phyloP scores from a whole-genome alignment of 2,329 filamentous ascomycete genomes.

The Fusarium drepaniforme region DNA sequence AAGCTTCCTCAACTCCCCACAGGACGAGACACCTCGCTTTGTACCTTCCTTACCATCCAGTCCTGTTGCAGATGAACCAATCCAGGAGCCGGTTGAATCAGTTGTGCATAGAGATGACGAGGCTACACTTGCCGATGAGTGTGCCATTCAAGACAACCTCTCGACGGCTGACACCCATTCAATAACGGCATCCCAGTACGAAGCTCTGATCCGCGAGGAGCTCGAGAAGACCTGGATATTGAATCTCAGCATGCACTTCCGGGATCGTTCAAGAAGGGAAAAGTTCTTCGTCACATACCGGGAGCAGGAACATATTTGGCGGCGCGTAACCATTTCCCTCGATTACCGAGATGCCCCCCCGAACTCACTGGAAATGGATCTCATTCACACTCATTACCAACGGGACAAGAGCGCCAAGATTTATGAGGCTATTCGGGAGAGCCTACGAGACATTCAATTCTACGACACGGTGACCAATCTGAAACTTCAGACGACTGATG shows the following conservation, averaged over 20 bases:
- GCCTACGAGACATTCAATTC: constrained; percentile 92
- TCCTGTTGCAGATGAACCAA: constrained; percentile 22
- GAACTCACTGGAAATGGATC: constrained; percentile 87
- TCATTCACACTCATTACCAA: constrained; percentile 83
- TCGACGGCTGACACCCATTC: constrained; percentile 59
- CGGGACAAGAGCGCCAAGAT: constrained; percentile 93
- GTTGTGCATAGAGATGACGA: constrained; percentile 34
- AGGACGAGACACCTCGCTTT: constrained; percentile 32
- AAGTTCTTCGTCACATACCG: constrained; percentile 99
- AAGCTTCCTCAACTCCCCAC: constrained; percentile 52
- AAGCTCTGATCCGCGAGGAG: constrained; percentile 79
- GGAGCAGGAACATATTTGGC: constrained; percentile 82
- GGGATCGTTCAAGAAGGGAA: constrained; percentile 90
- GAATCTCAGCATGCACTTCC: constrained; percentile 98
- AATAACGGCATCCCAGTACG: constrained; percentile 66
- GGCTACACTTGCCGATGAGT: constrained; percentile 36
- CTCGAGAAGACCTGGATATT: constrained; percentile 93
- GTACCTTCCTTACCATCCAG: constrained; percentile 32
- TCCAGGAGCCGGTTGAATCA: constrained; percentile 13
- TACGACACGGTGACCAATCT: constrained; percentile 97
- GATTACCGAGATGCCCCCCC: constrained; percentile 87
- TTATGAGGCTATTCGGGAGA: constrained; percentile 94
- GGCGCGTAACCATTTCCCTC: constrained; percentile 90
- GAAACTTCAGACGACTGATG: constrained; percentile 89
- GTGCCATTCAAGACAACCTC: constrained; percentile 45